These are phyloP conservation scores for Rubroboletus pulcherrimus DNA, from an alignment of 768 basidiomycete genomes.

Conservation along the genomic window DNA sequence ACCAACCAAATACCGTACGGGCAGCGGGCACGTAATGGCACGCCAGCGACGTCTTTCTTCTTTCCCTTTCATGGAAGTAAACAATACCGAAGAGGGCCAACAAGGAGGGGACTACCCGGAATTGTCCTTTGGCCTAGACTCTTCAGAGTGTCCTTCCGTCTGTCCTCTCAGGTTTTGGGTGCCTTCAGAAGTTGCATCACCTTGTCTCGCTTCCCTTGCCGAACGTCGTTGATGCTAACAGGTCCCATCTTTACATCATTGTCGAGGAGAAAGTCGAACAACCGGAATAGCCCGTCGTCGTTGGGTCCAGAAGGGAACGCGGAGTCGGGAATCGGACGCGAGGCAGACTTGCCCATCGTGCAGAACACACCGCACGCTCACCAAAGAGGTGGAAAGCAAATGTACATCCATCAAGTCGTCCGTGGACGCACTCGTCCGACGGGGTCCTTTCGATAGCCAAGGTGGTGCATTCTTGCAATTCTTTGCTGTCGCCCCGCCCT, in stretches of 20 bases:
- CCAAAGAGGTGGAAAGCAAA: not conserved
- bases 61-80: slow-evolving; percentile 37
- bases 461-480: slow-evolving; percentile 43
- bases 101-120: not conserved
- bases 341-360: slow-evolving; percentile 60
- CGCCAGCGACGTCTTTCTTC: slow-evolving; percentile 37
- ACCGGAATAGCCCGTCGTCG: slow-evolving; percentile 80
- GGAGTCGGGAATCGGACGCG: slow-evolving; percentile 72
- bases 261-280: slow-evolving; percentile 91
- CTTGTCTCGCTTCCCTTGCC: slow-evolving; percentile 78
- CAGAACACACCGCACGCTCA: not conserved
- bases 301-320: slow-evolving; percentile 65
- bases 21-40: not conserved
- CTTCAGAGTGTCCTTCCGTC: slow-evolving; percentile 51
- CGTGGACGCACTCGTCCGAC: slow-evolving; percentile 38
- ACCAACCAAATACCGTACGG: not conserved
- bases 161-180: slow-evolving; percentile 78
- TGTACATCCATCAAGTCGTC: slow-evolving; percentile 20
- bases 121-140: slow-evolving; percentile 35
- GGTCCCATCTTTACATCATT: slow-evolving; percentile 89
- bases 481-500: slow-evolving; percentile 15
- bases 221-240: slow-evolving; percentile 91
- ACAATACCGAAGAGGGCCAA: not conserved
- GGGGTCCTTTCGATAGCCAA: slow-evolving; percentile 63
- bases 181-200: slow-evolving; percentile 75